Evolutionary conservation across 768 basidiomycete species (phyloP).

Genomic region (Tylopilus sp.): DNA sequence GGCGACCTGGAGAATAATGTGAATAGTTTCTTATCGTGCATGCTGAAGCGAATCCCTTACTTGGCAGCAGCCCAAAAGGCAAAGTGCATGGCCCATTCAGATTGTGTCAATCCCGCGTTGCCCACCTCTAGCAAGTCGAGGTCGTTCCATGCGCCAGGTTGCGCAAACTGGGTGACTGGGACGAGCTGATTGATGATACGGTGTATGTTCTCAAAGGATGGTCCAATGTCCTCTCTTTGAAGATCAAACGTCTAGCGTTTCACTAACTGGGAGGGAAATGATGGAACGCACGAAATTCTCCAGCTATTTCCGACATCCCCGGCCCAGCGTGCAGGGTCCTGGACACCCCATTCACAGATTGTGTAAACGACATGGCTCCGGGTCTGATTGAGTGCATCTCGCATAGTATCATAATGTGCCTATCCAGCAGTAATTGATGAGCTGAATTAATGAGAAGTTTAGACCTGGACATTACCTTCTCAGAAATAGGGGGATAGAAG

Average conservation of each 20-base stretch:
- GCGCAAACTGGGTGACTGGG: conserved; percentile 47
- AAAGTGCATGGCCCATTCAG: conserved; percentile 11
- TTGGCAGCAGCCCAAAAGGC: conserved; percentile 14
- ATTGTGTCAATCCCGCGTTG: conserved; percentile 38
- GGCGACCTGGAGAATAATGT: conserved; percentile 7
- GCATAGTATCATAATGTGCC: conserved; percentile 4
- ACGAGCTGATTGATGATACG: conserved; percentile 29
- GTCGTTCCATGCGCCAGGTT: conserved; percentile 47
- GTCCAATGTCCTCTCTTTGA: conserved; percentile 10
- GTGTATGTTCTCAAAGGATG: conserved; percentile 10
- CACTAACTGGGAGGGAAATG: neutral
- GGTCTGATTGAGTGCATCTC: conserved; percentile 4
- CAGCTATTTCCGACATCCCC: conserved; percentile 47
- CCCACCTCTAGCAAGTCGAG: conserved; percentile 55
- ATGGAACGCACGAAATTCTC: conserved; percentile 45
- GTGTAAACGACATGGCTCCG: conserved; percentile 39
- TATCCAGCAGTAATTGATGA: neutral
- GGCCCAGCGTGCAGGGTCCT: conserved; percentile 50
- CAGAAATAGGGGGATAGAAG: neutral
- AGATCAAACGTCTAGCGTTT: neutral
- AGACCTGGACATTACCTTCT: conserved; percentile 1
- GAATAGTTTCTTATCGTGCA: neutral
- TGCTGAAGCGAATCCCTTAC: neutral
- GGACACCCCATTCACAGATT: conserved; percentile 50
- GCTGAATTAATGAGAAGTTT: neutral